Conservation (phyloP, 2,329 filamentous ascomycete genomes). For the Trichocomaceae sp. region DNA sequence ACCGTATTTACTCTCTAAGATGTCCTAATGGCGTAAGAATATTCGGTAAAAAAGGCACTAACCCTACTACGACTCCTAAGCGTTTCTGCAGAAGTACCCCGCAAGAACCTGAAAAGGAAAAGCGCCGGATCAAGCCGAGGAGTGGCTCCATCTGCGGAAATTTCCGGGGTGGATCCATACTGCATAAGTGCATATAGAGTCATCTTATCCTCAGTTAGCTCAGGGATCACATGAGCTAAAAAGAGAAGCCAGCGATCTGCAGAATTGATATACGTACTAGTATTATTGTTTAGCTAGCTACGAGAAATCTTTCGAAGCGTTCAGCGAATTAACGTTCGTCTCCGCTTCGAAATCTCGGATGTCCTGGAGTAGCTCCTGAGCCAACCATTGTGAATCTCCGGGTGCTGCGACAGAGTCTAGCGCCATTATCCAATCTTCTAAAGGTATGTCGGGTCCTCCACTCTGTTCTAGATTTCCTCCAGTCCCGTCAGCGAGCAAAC, state of each 20-base stretch:
- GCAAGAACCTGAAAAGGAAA: not conserved
- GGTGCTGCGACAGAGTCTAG: not conserved
- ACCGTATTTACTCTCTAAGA: too few relatives aligned
- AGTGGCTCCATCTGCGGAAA: not conserved
- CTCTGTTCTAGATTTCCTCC: not conserved
- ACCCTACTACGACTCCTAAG: too few relatives aligned
- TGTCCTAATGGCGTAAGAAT: too few relatives aligned
- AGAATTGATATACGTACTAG: not conserved
- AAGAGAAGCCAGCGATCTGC: not conserved
- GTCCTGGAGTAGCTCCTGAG: slow-evolving; percentile 8
- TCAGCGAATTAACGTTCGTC: slow-evolving; percentile 4
- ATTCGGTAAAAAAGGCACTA: too few relatives aligned
- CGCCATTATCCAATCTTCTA: slow-evolving; percentile 10
- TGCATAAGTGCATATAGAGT: too few relatives aligned
- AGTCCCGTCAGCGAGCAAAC: not conserved
- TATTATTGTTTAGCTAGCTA: not conserved
- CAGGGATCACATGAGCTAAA: too few relatives aligned
- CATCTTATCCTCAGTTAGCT: too few relatives aligned
- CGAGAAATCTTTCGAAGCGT: not conserved
- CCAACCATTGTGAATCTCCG: slow-evolving; percentile 8
- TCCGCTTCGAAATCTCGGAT: slow-evolving; percentile 8
- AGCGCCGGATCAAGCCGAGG: slow-evolving; percentile 2
- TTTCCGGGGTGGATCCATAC: too few relatives aligned
- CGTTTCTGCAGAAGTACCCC: too few relatives aligned
- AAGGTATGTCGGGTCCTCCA: slow-evolving; percentile 4